A percentile compares a stretch with the other conserved stretches of the same genome.
Conservation (phyloP, 1,284 basidiomycete genomes). For the Coniferiporia weirii region DNA sequence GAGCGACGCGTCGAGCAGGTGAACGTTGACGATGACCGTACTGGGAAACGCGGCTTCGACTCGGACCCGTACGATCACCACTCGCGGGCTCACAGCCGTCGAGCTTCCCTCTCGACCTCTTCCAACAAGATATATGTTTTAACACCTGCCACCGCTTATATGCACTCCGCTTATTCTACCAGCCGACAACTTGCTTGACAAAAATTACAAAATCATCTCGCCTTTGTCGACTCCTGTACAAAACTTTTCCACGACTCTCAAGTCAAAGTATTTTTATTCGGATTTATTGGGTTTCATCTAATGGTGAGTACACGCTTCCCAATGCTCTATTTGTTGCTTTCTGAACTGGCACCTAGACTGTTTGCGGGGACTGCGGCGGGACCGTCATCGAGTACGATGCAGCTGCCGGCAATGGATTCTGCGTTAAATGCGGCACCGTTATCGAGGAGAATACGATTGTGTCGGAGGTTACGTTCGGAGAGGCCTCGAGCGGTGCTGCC, state of each 20-base stretch:
- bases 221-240: neutral
- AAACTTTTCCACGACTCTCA: neutral
- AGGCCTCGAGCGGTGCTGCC: slow-evolving; percentile 87
- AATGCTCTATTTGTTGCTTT: neutral
- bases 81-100: no score
- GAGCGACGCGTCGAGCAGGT: no score
- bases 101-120: no score
- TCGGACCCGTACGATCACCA: no score
- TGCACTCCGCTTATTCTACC: no score
- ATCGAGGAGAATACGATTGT: slow-evolving; percentile 95
- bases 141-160: no score
- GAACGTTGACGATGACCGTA: no score
- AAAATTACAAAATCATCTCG: neutral
- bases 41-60: no score
- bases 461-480: slow-evolving; percentile 90
- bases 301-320: neutral
- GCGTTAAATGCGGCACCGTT: slow-evolving; percentile 81
- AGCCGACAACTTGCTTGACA: no score
- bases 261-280: neutral
- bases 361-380: slow-evolving; percentile 69
- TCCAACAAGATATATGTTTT: no score
- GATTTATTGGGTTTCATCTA: neutral
- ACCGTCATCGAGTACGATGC: slow-evolving; percentile 79
- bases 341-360: slow-evolving; percentile 29
- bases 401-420: slow-evolving; percentile 79